phyloP scores from a whole-genome alignment of 345 rosid genomes.

The Eucalyptus marginata region DNA sequence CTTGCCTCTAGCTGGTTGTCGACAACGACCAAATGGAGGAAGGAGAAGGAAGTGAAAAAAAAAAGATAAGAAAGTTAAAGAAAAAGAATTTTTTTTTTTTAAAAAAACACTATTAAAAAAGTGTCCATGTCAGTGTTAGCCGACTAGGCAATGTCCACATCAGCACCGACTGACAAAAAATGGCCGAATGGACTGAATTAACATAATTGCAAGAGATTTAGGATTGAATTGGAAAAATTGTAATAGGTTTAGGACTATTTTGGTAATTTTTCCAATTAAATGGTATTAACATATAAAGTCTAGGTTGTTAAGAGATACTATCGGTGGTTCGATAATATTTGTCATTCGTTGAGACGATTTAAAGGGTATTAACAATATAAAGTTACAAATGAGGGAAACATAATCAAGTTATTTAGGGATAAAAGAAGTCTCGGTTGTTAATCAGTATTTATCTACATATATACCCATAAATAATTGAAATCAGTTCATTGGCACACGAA shows the following conservation, averaged over 20 bases:
- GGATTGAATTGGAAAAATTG: too few species aligned
- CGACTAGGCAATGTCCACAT: fast-evolving
- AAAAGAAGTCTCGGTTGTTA: background rate
- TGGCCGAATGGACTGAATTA: fast-evolving
- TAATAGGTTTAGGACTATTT: too few species aligned
- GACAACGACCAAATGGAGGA: fast-evolving
- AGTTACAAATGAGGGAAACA: background rate
- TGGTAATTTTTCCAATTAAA: too few species aligned
- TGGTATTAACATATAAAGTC: too few species aligned
- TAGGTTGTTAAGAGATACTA: background rate
- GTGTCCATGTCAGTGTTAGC: too few species aligned
- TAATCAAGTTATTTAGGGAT: background rate
- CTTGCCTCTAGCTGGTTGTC: fast-evolving
- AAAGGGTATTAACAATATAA: background rate
- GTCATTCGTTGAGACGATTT: background rate
- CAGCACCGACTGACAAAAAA: fast-evolving
- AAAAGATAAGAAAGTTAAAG: fast-evolving
- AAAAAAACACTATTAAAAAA: too few species aligned
- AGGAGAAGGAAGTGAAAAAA: too few species aligned
- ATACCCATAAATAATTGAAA: background rate
- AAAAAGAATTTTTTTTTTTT: too few species aligned
- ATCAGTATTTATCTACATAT: background rate
- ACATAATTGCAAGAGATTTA: fast-evolving
- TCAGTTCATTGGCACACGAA: background rate
- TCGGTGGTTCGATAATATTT: background rate